Percentiles rank a stretch among this genome's conserved stretches.
These are phyloP conservation scores for Phylloboletellus chloephorus DNA, from an alignment of 1,284 basidiomycete species.

Conservation along the genomic window DNA sequence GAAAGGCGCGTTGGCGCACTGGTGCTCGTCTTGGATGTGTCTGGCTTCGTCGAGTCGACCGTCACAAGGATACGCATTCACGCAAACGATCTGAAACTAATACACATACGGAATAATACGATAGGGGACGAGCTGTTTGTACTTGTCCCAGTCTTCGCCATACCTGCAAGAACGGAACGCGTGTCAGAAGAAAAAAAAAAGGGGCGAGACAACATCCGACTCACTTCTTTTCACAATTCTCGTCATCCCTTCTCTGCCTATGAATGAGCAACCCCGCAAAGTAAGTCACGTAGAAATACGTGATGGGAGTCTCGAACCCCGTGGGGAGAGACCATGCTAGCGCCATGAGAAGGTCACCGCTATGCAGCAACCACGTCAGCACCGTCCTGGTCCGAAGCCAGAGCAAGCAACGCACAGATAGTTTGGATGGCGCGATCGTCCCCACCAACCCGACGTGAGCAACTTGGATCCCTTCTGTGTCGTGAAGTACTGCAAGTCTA, in stretches of 20 bases:
- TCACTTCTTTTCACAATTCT: slow-evolving; percentile 84
- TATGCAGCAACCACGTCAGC: slow-evolving; percentile 23
- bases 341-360: slow-evolving; percentile 87
- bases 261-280: slow-evolving; percentile 90
- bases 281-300: slow-evolving; percentile 93
- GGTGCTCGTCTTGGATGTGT: not conserved
- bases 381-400: not conserved
- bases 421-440: slow-evolving; percentile 88
- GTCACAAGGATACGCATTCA: not conserved
- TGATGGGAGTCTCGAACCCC: slow-evolving; percentile 86
- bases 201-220: slow-evolving; percentile 15
- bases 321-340: slow-evolving; percentile 92
- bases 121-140: slow-evolving; percentile 79
- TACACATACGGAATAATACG: slow-evolving; percentile 89
- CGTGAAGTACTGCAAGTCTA: slow-evolving; percentile 77
- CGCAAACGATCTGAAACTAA: slow-evolving; percentile 23
- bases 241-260: slow-evolving; percentile 88
- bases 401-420: slow-evolving; percentile 58
- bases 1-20: no score
- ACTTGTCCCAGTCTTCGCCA: slow-evolving; percentile 86
- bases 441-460: slow-evolving; percentile 97
- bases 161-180: slow-evolving; percentile 42
- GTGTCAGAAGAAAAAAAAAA: not conserved
- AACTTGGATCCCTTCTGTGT: slow-evolving; percentile 88
- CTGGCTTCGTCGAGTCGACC: not conserved